Evolutionary conservation across 2,329 filamentous ascomycete species (phyloP).

Genomic region (Coniochaeta prunicola): DNA sequence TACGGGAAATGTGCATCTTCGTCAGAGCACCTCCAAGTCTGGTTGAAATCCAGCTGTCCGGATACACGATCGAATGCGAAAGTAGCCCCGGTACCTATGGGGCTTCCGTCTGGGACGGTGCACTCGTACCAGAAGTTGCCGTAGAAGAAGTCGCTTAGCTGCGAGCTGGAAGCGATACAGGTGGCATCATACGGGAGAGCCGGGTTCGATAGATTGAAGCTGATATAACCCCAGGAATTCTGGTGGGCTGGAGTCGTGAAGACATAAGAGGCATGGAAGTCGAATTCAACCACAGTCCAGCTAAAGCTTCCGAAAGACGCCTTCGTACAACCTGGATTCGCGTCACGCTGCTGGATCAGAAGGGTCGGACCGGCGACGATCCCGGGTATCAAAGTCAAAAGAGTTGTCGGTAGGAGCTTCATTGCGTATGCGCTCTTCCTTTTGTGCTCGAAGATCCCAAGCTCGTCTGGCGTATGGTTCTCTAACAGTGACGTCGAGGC

Average conservation of each 20-base stretch:
- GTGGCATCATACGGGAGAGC: conserved; percentile 26
- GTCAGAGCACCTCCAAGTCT: conserved; percentile 40
- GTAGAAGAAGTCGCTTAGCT: conserved; percentile 43
- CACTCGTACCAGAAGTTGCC: conserved; percentile 38
- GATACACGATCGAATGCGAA: conserved; percentile 35
- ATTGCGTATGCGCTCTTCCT: not conserved
- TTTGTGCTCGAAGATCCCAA: too few species aligned
- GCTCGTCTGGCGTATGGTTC: too few species aligned
- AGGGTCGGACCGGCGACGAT: not conserved
- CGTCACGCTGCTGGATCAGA: not conserved
- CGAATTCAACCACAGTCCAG: conserved; percentile 37
- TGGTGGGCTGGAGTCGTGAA: conserved; percentile 46
- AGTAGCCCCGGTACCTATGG: conserved; percentile 16
- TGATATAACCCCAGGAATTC: conserved; percentile 36
- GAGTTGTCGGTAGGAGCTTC: not conserved
- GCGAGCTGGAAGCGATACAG: conserved; percentile 33
- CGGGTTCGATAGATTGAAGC: conserved; percentile 42
- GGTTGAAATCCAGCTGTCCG: conserved; percentile 32
- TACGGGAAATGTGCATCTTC: conserved; percentile 29
- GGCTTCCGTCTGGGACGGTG: conserved; percentile 20
- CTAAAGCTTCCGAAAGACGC: conserved; percentile 23
- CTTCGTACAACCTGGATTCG: conserved; percentile 21
- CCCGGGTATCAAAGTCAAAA: not conserved
- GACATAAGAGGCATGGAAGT: conserved; percentile 39
- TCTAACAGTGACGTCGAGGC: not conserved